These are phyloP conservation scores for Abortiporus biennis DNA, from an alignment of 1,284 basidiomycete species.

Conservation along the genomic window DNA sequence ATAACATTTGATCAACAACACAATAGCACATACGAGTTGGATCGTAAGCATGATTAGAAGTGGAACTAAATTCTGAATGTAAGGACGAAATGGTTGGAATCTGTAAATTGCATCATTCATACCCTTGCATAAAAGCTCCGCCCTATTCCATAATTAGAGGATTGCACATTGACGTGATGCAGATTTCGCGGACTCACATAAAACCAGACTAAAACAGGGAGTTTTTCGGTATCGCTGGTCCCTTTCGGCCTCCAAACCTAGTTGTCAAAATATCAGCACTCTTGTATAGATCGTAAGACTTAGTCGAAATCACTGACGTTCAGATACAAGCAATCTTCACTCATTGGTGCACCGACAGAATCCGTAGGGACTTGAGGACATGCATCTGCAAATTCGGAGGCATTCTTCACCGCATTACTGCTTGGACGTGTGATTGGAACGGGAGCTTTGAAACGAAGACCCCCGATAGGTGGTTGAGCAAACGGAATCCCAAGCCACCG, in stretches of 20 bases:
- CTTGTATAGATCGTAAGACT: too few species aligned
- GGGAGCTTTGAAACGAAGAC: conserved; percentile 54
- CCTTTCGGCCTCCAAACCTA: conserved; percentile 13
- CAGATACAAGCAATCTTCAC: conserved; percentile 50
- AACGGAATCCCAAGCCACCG: conserved; percentile 62
- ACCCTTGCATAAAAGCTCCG: conserved; percentile 44
- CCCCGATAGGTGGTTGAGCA: conserved; percentile 51
- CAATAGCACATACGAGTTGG: conserved; percentile 35
- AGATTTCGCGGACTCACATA: conserved; percentile 11
- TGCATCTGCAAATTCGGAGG: conserved; percentile 46
- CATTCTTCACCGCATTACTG: conserved; percentile 30
- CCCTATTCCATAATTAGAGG: conserved; percentile 32
- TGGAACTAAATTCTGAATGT: conserved; percentile 37
- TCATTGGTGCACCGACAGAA: conserved; percentile 39
- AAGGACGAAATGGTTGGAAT: conserved; percentile 2
- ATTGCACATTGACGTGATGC: too few species aligned
- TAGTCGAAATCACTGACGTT: conserved; percentile 36
- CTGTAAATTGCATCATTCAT: conserved; percentile 7
- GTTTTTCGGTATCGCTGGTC: conserved; percentile 9
- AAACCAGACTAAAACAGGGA: conserved; percentile 16
- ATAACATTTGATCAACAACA: not conserved
- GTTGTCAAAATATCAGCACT: too few species aligned
- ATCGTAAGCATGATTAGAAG: conserved; percentile 34
- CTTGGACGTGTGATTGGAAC: conserved; percentile 35
- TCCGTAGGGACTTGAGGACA: conserved; percentile 44